These are phyloP conservation scores for Cercophora newfieldiana DNA, from an alignment of 495 filamentous ascomycete species.

Conservation along the genomic window DNA sequence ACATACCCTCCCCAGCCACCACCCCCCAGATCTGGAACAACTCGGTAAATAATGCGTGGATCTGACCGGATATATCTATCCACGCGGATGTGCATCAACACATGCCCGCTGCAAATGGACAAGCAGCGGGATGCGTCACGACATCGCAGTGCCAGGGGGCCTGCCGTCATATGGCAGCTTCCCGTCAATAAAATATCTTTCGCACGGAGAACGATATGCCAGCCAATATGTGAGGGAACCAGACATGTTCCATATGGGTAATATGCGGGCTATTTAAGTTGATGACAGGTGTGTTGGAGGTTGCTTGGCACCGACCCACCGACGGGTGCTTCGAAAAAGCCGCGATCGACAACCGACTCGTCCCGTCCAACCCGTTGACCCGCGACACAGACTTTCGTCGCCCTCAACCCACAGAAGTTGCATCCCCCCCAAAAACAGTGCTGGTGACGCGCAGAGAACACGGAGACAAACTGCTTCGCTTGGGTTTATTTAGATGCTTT, in stretches of 20 bases:
- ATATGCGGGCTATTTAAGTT: constrained; percentile 22
- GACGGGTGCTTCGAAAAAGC: background rate
- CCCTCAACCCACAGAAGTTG: background rate
- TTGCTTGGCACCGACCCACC: constrained; percentile 7
- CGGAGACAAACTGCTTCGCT: background rate
- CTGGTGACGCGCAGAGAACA: background rate
- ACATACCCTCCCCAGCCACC: background rate
- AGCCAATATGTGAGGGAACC: constrained; percentile 12
- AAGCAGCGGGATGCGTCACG: constrained; percentile 3
- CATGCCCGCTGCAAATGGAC: constrained; percentile 7
- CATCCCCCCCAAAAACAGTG: background rate
- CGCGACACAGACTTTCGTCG: constrained; percentile 10
- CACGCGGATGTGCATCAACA: constrained; percentile 11
- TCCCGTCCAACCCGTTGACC: background rate
- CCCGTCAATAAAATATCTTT: constrained; percentile 12
- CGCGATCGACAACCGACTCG: background rate
- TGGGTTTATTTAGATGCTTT: background rate
- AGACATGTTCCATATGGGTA: constrained; percentile 20
- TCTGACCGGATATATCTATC: constrained; percentile 10
- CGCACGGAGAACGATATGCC: constrained; percentile 17
- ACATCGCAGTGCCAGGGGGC: background rate
- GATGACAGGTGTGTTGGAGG: constrained; percentile 10
- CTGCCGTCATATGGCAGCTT: background rate
- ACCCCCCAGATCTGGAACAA: constrained; percentile 17
- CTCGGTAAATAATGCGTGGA: constrained; percentile 8